Base-by-base conservation (phyloP, 1,284 basidiomycete genomes). In the Pseudomicrostroma phylloplanum region DNA sequence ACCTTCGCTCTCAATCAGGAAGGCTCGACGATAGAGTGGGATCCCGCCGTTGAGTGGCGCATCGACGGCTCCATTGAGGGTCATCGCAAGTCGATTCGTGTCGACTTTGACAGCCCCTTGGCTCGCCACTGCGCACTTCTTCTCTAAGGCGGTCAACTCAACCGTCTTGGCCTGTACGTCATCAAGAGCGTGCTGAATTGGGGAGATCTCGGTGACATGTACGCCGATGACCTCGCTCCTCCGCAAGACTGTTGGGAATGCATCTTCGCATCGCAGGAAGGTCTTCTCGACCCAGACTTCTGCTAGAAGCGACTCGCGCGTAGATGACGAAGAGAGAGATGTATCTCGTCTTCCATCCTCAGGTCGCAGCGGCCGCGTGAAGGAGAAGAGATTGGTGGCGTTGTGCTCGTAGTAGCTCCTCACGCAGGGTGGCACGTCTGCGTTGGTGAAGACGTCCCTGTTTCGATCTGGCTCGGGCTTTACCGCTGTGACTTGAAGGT, bases 201-300 rank as follows among this genome's bases (percentile, higher is more conserved):
- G 92, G 6, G 90, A 91, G 58, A 96, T 87, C 78, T 94, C 89
- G 56, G 87, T 82, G 42, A 89, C 82, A 51, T 87, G 84, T 42
- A 87, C 82, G 43, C 85, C 86, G n/a, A 92, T 82, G 36, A 97
- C 86, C 75, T 96, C 92, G 6, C 91, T 92, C 17, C 94, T 86
- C 49, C 90, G 87, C 42, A 97, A 84, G 2, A 97, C 89, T 0
- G 91, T 92, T 0, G 94, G 94, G 80, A 98, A 91, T 0, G 86
- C 84, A 70, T 94, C 91, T 78, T 93, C 91, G 59, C 81, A 81
- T 17, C 71, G 68, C 25, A 76, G 57, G 48, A 68, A 73, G 17
- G 74, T 74, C 82, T 93, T 96, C 78, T 96, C 91, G 0, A 88
- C 82, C 92, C 92, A 96, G 21, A 69, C 60, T 60, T 67, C 67